Conservation (phyloP, 192 early-diverging fungal genomes). For the Podila horticola region DNA sequence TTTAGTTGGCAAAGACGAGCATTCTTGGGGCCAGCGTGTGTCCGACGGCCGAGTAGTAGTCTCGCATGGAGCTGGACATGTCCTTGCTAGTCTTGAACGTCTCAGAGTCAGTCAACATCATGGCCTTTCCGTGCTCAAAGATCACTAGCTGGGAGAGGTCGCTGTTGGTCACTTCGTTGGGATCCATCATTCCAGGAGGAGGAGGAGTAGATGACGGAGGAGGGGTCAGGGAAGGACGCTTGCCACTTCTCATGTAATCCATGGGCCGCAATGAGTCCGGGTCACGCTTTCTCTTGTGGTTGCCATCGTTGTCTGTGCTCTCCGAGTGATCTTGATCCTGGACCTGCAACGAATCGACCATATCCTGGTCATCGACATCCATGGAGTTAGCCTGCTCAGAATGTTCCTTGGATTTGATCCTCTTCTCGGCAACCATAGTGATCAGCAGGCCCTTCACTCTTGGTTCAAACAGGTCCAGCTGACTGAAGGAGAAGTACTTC, state of each 20-base stretch:
- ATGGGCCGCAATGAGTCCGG: not conserved
- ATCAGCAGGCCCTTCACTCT: constrained; percentile 45
- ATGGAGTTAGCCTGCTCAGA: not conserved
- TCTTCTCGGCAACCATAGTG: constrained; percentile 35
- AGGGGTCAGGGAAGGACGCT: constrained; percentile 41
- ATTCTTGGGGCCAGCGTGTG: constrained; percentile 30
- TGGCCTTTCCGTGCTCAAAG: constrained; percentile 28
- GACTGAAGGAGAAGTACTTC: constrained; percentile 59
- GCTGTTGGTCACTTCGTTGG: constrained; percentile 28
- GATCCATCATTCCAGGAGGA: constrained; percentile 50
- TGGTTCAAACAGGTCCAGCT: constrained; percentile 31
- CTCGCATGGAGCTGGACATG: constrained; percentile 29
- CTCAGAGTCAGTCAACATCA: constrained; percentile 37
- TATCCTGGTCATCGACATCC: not conserved
- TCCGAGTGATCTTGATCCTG: not conserved
- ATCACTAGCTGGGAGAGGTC: constrained; percentile 49
- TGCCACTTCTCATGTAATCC: constrained; percentile 24
- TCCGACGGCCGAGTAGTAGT: constrained; percentile 42
- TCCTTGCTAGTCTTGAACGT: constrained; percentile 22
- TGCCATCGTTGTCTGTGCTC: constrained; percentile 9
- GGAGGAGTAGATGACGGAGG: constrained; percentile 10
- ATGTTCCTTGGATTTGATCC: constrained; percentile 13
- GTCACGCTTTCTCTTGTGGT: constrained; percentile 19
- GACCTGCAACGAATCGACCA: constrained; percentile 1
- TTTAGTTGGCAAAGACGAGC: constrained; percentile 35